These are phyloP conservation scores for Coprinellus micaceus DNA, from an alignment of 768 basidiomycete genomes.

Conservation along the genomic window DNA sequence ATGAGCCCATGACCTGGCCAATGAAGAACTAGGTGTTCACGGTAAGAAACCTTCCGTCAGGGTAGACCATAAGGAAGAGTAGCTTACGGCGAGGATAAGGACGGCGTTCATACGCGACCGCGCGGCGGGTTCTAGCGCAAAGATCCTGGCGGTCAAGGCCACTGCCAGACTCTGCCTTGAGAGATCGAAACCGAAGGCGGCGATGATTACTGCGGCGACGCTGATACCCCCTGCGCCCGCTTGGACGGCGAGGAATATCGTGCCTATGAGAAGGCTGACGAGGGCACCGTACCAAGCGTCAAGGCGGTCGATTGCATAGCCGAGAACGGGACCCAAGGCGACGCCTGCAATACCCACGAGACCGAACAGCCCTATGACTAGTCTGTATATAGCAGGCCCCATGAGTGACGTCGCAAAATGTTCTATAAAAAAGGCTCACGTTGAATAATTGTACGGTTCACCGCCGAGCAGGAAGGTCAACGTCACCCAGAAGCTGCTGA, in stretches of 20 bases:
- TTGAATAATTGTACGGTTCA: slow-evolving; percentile 71
- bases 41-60: no score
- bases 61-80: no score
- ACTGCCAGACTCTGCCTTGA: slow-evolving; percentile 76
- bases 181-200: slow-evolving; percentile 68
- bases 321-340: slow-evolving; percentile 63
- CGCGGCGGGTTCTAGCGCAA: slow-evolving; percentile 48
- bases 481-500: slow-evolving; percentile 66
- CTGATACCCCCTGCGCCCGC: slow-evolving; percentile 65
- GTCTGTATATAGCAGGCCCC: slow-evolving; percentile 19
- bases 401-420: no score
- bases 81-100: slow-evolving; percentile 63
- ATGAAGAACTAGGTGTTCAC: slow-evolving; percentile 49
- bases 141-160: slow-evolving; percentile 56
- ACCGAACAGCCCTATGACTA: slow-evolving; percentile 70
- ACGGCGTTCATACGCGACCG: slow-evolving; percentile 76
- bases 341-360: slow-evolving; percentile 73
- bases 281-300: slow-evolving; percentile 78
- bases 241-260: slow-evolving; percentile 60
- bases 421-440: slow-evolving; percentile 35
- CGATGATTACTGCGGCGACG: slow-evolving; percentile 66
- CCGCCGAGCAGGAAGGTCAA: slow-evolving; percentile 80
- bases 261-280: slow-evolving; percentile 42
- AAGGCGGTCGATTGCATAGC: slow-evolving; percentile 63
- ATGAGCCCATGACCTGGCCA: slow-evolving; percentile 81